These are phyloP conservation scores for Podila minutissima DNA, from an alignment of 192 early-diverging fungal genomes.

Conservation along the genomic window DNA sequence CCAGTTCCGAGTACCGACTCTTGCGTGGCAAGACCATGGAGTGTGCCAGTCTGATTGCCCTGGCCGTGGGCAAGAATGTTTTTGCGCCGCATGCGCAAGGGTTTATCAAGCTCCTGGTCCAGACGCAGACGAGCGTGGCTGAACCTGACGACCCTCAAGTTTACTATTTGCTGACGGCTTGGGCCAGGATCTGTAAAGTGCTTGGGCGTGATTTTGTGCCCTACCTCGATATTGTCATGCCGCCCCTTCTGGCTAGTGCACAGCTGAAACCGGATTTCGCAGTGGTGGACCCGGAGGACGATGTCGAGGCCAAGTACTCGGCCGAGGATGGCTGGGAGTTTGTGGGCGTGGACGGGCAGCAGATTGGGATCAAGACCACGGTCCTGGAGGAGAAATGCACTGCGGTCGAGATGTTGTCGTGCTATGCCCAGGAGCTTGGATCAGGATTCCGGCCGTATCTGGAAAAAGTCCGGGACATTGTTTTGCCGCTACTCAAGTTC, in stretches of 20 bases:
- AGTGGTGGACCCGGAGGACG: slow-evolving; percentile 84
- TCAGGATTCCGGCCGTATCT: slow-evolving; percentile 90
- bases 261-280: slow-evolving; percentile 93
- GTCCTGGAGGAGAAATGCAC: slow-evolving; percentile 98
- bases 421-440: slow-evolving; percentile 93
- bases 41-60: slow-evolving; percentile 94
- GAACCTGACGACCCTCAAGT: slow-evolving; percentile 95
- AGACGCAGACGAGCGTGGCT: slow-evolving; percentile 80
- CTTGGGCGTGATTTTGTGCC: slow-evolving; percentile 95
- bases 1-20: slow-evolving; percentile 86
- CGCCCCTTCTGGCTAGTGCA: slow-evolving; percentile 88
- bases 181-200: slow-evolving; percentile 97
- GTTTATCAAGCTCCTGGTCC: slow-evolving; percentile 83
- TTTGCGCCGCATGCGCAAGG: slow-evolving; percentile 83
- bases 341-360: slow-evolving; percentile 90
- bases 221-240: slow-evolving; percentile 91
- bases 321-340: slow-evolving; percentile 99
- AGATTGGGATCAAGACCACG: slow-evolving; percentile 95
- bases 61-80: slow-evolving; percentile 92
- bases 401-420: slow-evolving; percentile 97
- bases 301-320: slow-evolving; percentile 85
- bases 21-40: slow-evolving; percentile 98
- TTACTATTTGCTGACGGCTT: slow-evolving; percentile 92
- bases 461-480: slow-evolving; percentile 82
- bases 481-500: slow-evolving; percentile 92